These are phyloP conservation scores for Powellomyces hirtus DNA, from an alignment of 192 early-diverging fungal species.

Conservation along the genomic window DNA sequence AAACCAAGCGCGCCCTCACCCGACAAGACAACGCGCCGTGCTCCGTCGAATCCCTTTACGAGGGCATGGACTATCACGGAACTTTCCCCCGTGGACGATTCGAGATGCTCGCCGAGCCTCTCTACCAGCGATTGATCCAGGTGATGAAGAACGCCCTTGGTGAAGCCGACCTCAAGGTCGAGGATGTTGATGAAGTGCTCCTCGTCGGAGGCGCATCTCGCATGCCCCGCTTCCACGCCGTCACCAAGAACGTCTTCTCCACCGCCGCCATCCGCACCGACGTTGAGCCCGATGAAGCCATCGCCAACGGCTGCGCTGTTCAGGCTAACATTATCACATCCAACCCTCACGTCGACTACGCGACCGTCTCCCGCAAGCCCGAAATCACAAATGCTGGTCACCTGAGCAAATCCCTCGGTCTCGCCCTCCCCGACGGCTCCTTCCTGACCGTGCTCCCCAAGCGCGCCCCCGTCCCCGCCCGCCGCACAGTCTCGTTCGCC, in stretches of 20 bases:
- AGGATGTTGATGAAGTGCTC: constrained; percentile 85
- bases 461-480: constrained; percentile 82
- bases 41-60: constrained; percentile 86
- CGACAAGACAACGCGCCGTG: constrained; percentile 80
- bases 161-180: constrained; percentile 63
- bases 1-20: constrained; percentile 88
- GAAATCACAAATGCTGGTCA: constrained; percentile 64
- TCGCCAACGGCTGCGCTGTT: constrained; percentile 84
- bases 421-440: constrained; percentile 66
- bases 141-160: constrained; percentile 66
- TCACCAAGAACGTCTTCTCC: constrained; percentile 70
- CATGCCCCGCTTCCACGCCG: constrained; percentile 81
- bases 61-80: constrained; percentile 87
- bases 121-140: constrained; percentile 69
- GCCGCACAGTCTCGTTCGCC: constrained; percentile 71
- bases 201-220: constrained; percentile 84
- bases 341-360: constrained; percentile 49
- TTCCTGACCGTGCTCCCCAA: constrained; percentile 79
- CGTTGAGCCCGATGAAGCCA: constrained; percentile 91
- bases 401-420: constrained; percentile 73
- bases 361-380: constrained; percentile 48
- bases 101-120: constrained; percentile 78
- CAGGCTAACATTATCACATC: constrained; percentile 75
- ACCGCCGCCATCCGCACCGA: constrained; percentile 69
- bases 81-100: constrained; percentile 84